Conservation (phyloP, 768 basidiomycete species). For the Termitomyces sp. region DNA sequence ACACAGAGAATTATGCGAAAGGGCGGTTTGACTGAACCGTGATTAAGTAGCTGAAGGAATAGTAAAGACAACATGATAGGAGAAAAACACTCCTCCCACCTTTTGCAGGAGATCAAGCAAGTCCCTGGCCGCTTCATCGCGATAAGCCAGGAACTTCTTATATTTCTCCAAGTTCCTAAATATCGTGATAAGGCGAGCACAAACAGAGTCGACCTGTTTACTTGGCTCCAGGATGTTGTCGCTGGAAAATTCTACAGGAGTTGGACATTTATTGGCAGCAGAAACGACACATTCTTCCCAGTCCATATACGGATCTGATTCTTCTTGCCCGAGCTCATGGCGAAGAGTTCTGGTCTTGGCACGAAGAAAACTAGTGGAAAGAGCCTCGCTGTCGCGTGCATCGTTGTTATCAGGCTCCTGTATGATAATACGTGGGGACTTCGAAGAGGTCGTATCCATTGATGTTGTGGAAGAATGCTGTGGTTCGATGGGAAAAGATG, state of each 20-base stretch:
- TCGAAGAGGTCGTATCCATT: background rate
- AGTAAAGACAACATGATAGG: background rate
- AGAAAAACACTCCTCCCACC: background rate
- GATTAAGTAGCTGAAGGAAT: constrained; percentile 10
- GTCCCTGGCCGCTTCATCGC: constrained; percentile 3
- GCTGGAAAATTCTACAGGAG: background rate
- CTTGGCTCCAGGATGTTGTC: background rate
- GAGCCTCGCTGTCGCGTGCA: background rate
- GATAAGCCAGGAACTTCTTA: background rate
- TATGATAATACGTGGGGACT: background rate
- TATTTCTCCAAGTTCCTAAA: background rate
- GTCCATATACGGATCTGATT: background rate
- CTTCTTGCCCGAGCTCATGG: too few species aligned
- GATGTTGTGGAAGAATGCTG: background rate
- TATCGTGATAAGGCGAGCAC: background rate
- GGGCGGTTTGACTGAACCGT: background rate
- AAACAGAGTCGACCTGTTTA: background rate
- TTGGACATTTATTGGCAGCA: background rate
- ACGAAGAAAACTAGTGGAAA: background rate
- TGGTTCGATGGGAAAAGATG: background rate
- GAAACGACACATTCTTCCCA: background rate
- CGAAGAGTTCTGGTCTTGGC: background rate
- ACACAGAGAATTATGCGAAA: constrained; percentile 11
- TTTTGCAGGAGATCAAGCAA: constrained; percentile 5
- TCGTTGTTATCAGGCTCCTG: too few species aligned